Evolutionary conservation across 2,329 filamentous ascomycete species (phyloP).

Genomic region (Curvularia hawaiiensis): DNA sequence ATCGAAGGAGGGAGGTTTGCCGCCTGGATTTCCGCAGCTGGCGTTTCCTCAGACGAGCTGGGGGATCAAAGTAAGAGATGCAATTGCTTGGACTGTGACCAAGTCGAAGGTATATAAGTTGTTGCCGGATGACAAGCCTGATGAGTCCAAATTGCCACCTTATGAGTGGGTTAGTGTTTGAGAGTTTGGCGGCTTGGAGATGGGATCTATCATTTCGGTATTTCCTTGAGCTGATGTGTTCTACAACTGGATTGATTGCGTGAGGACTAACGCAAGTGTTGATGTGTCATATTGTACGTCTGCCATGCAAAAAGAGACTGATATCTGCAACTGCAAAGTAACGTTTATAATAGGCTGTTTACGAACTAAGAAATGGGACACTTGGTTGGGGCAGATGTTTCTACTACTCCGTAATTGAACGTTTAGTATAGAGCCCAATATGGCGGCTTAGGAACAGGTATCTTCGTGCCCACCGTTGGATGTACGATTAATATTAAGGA

Average conservation of each 20-base stretch:
- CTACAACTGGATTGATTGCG: neutral
- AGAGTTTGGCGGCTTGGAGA: neutral
- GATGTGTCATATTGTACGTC: too few relatives aligned
- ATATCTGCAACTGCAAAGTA: neutral
- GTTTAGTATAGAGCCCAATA: neutral
- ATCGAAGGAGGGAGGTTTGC: constrained; percentile 17
- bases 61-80: constrained; percentile 28
- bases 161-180: constrained; percentile 14
- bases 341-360: neutral
- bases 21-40: constrained; percentile 26
- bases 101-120: constrained; percentile 16
- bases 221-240: neutral
- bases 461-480: neutral
- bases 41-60: constrained; percentile 39
- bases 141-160: constrained; percentile 2
- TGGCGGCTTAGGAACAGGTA: neutral
- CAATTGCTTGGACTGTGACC: constrained; percentile 3
- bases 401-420: neutral
- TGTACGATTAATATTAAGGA: neutral
- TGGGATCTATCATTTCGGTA: neutral
- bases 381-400: neutral
- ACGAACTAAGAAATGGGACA: neutral
- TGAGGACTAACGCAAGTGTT: too few relatives aligned
- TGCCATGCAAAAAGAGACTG: neutral
- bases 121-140: constrained; percentile 1